These are phyloP conservation scores for Phoenix dactylifera DNA, from an alignment of 176 grass and related monocot species.

Conservation along the genomic window DNA sequence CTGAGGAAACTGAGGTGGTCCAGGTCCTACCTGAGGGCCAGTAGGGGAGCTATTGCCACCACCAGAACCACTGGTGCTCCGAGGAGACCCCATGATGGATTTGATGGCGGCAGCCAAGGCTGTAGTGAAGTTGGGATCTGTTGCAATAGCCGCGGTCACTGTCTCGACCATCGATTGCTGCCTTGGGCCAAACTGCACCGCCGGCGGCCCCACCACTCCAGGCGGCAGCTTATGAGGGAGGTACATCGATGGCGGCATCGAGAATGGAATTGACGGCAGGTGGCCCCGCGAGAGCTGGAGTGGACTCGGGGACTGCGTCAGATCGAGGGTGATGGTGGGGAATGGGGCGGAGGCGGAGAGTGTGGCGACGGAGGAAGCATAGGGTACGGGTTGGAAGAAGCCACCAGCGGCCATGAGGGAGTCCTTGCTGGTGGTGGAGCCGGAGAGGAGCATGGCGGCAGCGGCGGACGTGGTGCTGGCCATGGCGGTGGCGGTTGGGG, in stretches of 20 bases:
- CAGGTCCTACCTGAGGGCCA: background rate
- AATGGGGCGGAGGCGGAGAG: constrained; percentile 18
- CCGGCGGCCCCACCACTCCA: background rate
- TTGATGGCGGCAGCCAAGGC: constrained; percentile 15
- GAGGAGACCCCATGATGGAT: background rate
- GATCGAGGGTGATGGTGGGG: constrained; percentile 20
- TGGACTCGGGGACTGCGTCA: background rate
- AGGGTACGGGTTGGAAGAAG: background rate
- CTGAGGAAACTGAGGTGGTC: constrained; percentile 3
- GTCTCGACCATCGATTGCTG: constrained; percentile 6
- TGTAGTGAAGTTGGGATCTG: constrained; percentile 20
- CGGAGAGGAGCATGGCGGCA: constrained; percentile 11
- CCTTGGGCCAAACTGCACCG: background rate
- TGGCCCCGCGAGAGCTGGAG: background rate
- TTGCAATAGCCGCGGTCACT: constrained; percentile 4
- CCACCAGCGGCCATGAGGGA: background rate
- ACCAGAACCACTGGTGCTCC: background rate
- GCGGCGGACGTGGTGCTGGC: constrained; percentile 11
- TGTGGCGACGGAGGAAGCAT: constrained; percentile 5
- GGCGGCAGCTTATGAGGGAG: background rate
- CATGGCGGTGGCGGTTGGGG: constrained; percentile 3
- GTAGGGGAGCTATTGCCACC: background rate
- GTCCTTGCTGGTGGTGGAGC: constrained; percentile 13
- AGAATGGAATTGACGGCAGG: background rate
- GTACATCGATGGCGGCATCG: background rate